Base-by-base conservation (phyloP, 2,329 filamentous ascomycete genomes). In the Furcasterigmium furcatum region DNA sequence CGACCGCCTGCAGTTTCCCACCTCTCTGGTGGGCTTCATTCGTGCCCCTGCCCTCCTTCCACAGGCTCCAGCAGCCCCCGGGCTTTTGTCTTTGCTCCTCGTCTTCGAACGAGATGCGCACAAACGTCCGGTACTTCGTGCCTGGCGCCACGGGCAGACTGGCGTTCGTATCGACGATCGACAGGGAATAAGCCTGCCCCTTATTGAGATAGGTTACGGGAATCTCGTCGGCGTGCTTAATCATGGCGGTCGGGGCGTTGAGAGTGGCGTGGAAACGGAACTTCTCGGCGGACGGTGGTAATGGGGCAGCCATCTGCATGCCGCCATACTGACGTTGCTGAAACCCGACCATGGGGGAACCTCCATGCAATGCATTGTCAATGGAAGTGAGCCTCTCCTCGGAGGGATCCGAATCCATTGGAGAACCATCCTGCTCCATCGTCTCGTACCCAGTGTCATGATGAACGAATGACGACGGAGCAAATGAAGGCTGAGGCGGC, bases 191-290 rank as follows among this genome's bases (percentile, higher is more conserved):
- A 14, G 91, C 89, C 63, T 97, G 92, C 20, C 92, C 91, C 67
- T 97, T 97, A 71, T 99, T 99, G 16, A 99, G 79, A 62, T 99
- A 99, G 0, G 92, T 96, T n/a, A 97, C 82, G 0, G 94, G 94
- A 20, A 97, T 95, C 63, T 97, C 92, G 49, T 95, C 87, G 2
- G 83, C 69, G 50, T 91, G 84, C 64, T 88, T 95, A 59, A 95
- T 86, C 94, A 97, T 99, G 8, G 94, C 94, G 0, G 94, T 99
- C 4, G 92, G 91, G 1, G 94, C 92, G 63, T 95, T 95, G 38
- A 99, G 70, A 1, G 89, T 94, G 42, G 89, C 86, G 61, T 94
- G 88, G 61, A 89, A 97, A 34, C 94, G 88, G 61, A 96, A 96
- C 59, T 85, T 87, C 57, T 88, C 84, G 9, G 76, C 78, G 0